A percentile compares a stretch with the other conserved stretches of the same genome.
Evolutionary conservation across 495 filamentous ascomycete genomes (phyloP).

Genomic region (Podospora conica): DNA sequence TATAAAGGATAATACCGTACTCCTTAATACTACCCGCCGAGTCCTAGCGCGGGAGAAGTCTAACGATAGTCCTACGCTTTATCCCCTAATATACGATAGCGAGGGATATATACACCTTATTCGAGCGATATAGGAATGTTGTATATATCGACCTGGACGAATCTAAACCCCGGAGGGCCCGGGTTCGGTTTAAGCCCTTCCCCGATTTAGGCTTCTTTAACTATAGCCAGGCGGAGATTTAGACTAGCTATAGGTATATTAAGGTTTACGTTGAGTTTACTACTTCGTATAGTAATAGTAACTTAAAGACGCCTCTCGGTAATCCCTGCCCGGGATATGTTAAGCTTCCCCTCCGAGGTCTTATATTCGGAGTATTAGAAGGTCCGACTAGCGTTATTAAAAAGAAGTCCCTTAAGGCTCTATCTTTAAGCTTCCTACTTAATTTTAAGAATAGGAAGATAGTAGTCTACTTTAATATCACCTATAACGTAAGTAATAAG

Average conservation of each 20-base stretch:
- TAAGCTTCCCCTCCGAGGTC: slow-evolving; percentile 24
- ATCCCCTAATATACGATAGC: slow-evolving; percentile 23
- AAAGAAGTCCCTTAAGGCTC: slow-evolving; percentile 25
- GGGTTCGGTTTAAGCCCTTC: slow-evolving; percentile 35
- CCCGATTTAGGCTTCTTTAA: slow-evolving; percentile 23
- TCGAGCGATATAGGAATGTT: slow-evolving; percentile 27
- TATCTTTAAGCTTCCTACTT: slow-evolving; percentile 15
- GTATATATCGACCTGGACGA: slow-evolving; percentile 32
- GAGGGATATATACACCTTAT: slow-evolving; percentile 21
- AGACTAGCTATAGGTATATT: not conserved
- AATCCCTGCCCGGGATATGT: slow-evolving; percentile 24
- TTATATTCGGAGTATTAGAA: slow-evolving; percentile 52
- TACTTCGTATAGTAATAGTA: slow-evolving; percentile 1
- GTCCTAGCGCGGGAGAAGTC: slow-evolving; percentile 24
- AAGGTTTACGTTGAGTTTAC: slow-evolving; percentile 10
- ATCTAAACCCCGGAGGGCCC: slow-evolving; percentile 13
- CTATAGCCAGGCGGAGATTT: slow-evolving; percentile 11
- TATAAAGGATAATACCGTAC: not conserved
- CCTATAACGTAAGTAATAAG: no score
- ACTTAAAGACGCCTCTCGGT: slow-evolving; percentile 21
- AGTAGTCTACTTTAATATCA: slow-evolving; percentile 30
- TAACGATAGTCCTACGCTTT: slow-evolving; percentile 18
- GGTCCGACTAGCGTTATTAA: slow-evolving; percentile 41
- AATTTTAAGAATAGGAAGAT: slow-evolving; percentile 41
- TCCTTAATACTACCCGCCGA: not conserved